These are phyloP conservation scores for Annona squamosa DNA, from an alignment of 164 flowering plant genomes.

Conservation along the genomic window DNA sequence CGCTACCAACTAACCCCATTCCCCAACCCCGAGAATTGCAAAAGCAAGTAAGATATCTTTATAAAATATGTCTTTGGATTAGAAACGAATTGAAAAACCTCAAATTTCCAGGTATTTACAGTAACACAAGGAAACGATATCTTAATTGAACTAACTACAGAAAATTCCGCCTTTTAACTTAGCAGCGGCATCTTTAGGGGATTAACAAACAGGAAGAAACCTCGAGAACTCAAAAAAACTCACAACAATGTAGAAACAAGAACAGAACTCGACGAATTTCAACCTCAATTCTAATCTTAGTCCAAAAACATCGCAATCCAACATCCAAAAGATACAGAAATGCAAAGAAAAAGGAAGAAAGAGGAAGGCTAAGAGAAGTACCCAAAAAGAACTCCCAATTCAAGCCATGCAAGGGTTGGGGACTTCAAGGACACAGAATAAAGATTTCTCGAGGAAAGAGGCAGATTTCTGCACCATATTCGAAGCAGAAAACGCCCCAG, in stretches of 20 bases:
- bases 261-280: not conserved
- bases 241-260: not conserved
- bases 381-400: slow-evolving; percentile 11
- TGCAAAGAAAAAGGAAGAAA: not conserved
- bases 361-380: not conserved
- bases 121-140: not conserved
- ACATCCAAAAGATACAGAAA: not conserved
- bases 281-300: not conserved
- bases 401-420: slow-evolving; percentile 8
- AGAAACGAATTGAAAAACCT: not conserved
- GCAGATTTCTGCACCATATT: slow-evolving; percentile 19
- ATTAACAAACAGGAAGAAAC: not conserved
- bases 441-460: slow-evolving; percentile 3
- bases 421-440: not conserved
- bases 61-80: not conserved
- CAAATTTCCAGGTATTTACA: not conserved
- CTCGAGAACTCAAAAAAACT: not conserved
- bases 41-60: not conserved
- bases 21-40: too few species aligned
- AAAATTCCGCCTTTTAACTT: not conserved
- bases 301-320: not conserved
- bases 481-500: slow-evolving; percentile 23
- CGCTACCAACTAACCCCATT: too few species aligned
- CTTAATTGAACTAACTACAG: not conserved
- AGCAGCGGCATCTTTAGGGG: not conserved